Conservation (phyloP, 192 early-diverging fungal genomes). For the Backusella luteola region DNA sequence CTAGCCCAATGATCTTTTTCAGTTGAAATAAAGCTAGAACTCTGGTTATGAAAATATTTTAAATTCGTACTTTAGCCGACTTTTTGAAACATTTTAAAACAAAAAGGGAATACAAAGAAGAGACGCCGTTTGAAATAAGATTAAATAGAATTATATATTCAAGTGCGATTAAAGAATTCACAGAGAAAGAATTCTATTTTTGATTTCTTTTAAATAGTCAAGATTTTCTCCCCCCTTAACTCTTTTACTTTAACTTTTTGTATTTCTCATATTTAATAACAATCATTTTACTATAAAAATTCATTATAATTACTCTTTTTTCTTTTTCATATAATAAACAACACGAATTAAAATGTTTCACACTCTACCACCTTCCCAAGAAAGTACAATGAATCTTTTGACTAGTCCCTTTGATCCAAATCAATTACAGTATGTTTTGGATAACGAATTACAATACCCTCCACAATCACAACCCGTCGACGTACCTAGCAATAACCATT, state of each 20-base stretch:
- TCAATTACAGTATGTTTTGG: background rate
- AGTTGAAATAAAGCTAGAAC: background rate
- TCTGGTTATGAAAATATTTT: background rate
- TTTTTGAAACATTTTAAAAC: background rate
- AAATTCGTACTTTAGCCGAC: conserved; percentile 1
- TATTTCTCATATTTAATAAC: background rate
- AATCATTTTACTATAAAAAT: background rate
- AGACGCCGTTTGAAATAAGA: background rate
- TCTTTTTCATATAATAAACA: background rate
- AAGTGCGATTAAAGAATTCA: background rate
- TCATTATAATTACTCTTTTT: background rate
- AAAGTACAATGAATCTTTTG: conserved; percentile 8
- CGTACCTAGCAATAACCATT: background rate
- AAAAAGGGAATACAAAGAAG: background rate
- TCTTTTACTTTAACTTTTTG: background rate
- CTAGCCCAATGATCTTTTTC: background rate
- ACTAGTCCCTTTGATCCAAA: background rate
- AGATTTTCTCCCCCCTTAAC: background rate
- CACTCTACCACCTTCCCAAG: background rate
- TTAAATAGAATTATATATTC: background rate
- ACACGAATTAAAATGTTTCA: background rate
- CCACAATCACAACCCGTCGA: background rate
- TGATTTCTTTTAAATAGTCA: background rate
- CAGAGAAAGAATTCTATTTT: background rate
- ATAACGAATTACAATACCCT: background rate